These are phyloP conservation scores for Pythium pectinolyticum DNA, from an alignment of 352 stramenopile species.

Conservation along the genomic window DNA sequence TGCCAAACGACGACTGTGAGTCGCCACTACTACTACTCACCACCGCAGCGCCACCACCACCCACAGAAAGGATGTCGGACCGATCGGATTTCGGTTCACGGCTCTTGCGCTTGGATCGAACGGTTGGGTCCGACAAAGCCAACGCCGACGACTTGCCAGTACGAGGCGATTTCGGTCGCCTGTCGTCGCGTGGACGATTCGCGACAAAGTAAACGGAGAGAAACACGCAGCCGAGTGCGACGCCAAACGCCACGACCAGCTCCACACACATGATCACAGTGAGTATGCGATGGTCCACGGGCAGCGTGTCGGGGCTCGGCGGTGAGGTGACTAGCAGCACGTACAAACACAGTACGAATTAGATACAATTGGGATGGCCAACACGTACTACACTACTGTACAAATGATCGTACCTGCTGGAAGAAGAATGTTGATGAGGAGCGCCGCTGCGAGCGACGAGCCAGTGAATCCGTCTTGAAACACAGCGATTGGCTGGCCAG, in stretches of 20 bases:
- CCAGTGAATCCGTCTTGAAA: conserved; percentile 58
- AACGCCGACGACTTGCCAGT: conserved; percentile 2
- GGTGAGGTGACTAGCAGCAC: conserved; percentile 44
- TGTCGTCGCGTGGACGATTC: conserved; percentile 76
- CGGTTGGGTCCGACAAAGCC: background rate
- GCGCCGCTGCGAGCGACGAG: conserved; percentile 60
- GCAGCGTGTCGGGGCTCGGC: conserved; percentile 71
- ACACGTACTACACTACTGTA: no score
- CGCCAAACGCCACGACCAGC: conserved; percentile 77
- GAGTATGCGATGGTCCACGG: conserved; percentile 80
- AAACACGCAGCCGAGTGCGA: conserved; percentile 79
- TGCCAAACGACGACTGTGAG: conserved; percentile 17
- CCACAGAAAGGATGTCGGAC: conserved; percentile 15
- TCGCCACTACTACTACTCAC: conserved; percentile 9
- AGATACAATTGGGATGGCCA: background rate
- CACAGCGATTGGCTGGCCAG: conserved; percentile 30
- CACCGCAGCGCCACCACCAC: no score
- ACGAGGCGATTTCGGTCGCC: no score
- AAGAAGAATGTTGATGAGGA: conserved; percentile 75
- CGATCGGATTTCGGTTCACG: conserved; percentile 6
- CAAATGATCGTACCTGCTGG: conserved; percentile 54
- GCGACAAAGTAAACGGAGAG: conserved; percentile 89
- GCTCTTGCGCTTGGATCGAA: conserved; percentile 2
- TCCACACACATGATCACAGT: conserved; percentile 87
- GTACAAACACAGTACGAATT: background rate